Base-by-base conservation (phyloP, 2,329 filamentous ascomycete species). In the Aspergillus puulaauensis region DNA sequence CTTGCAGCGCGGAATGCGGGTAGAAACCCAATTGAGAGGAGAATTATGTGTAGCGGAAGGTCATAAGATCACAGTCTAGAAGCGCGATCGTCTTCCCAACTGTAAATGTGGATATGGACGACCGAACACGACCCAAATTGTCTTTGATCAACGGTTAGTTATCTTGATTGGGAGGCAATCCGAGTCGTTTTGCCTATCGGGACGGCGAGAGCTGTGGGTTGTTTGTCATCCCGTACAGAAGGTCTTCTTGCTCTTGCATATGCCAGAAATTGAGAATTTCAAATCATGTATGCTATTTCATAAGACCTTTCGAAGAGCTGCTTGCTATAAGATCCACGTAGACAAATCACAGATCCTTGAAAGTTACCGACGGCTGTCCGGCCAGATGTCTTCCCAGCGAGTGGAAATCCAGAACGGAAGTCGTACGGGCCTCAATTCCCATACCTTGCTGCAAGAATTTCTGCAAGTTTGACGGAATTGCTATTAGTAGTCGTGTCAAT, bases 271-370 rank as follows among this genome's bases (percentile, higher is more conserved):
- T 40, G 51, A 47, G 24, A 19, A 33, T 54, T 49, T 39, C 56
- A 53, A 54, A 58, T 58, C 46, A 58, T 37, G 31, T 35, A 49
- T 24, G 15, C 27, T 45, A 33, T 46, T 41, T 44, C 23, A 49
- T 51, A 41, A 50, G 40, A 46, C 47, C 41, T 12, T 31, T 54
- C 50, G 33, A 45, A 19, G 40, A 27, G 21, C 27, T 27, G 31
- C 56, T 43, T 44, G 17, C 40, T 46, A 39, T 17, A 53, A 37
- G 31, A 51, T 51, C 31, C 46, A 48, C 45, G 33, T 31, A 51
- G 56, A 54, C 33, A 47, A 40, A 49, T 46, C 37, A 17, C 37
- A 24, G 17, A 52, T 51, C 56, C 51, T 54, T 58, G 56, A 31
- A 54, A 47, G 52, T 49, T 39, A 27, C 52, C 23, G 56, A 45